phyloP scores from a whole-genome alignment of 192 early-diverging fungal species.

The Linnemannia hyalina region DNA sequence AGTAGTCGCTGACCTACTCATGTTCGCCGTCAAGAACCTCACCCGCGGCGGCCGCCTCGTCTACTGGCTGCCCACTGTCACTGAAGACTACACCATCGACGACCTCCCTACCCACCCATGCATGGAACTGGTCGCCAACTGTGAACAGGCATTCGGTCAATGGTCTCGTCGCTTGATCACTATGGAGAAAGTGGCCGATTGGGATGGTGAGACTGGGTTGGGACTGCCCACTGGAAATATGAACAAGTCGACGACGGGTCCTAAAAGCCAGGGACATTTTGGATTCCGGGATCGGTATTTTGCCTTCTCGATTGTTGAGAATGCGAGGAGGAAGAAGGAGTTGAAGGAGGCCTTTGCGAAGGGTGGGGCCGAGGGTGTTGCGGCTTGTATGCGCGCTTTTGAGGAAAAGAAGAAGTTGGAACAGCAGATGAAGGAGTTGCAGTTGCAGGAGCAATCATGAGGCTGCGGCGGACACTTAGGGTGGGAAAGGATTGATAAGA shows the following conservation, averaged over 20 bases:
- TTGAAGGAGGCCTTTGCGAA: slow-evolving; percentile 49
- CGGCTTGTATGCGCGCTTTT: slow-evolving; percentile 37
- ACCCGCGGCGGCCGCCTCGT: slow-evolving; percentile 88
- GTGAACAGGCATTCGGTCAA: slow-evolving; percentile 94
- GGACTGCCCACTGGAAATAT: slow-evolving; percentile 44
- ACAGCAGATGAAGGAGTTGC: slow-evolving; percentile 3
- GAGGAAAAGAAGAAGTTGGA: slow-evolving; percentile 39
- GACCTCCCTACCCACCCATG: slow-evolving; percentile 90
- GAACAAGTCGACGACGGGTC: slow-evolving; percentile 51
- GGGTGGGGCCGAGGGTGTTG: slow-evolving; percentile 37
- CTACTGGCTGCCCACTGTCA: slow-evolving; percentile 96
- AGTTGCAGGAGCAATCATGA: not conserved
- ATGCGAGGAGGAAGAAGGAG: slow-evolving; percentile 55
- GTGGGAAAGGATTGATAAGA: not conserved
- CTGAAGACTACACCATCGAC: slow-evolving; percentile 81
- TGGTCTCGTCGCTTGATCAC: slow-evolving; percentile 95
- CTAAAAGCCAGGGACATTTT: slow-evolving; percentile 35
- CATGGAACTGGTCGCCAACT: slow-evolving; percentile 87
- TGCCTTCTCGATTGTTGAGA: slow-evolving; percentile 41
- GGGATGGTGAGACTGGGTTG: slow-evolving; percentile 35
- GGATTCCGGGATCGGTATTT: slow-evolving; percentile 53
- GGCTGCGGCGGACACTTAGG: not conserved
- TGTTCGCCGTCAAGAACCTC: slow-evolving; percentile 85
- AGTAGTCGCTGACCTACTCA: slow-evolving; percentile 85
- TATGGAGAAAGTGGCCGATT: slow-evolving; percentile 87